Base-by-base conservation (phyloP, 176 grass and related monocot genomes). In the Pharus latifolius region DNA sequence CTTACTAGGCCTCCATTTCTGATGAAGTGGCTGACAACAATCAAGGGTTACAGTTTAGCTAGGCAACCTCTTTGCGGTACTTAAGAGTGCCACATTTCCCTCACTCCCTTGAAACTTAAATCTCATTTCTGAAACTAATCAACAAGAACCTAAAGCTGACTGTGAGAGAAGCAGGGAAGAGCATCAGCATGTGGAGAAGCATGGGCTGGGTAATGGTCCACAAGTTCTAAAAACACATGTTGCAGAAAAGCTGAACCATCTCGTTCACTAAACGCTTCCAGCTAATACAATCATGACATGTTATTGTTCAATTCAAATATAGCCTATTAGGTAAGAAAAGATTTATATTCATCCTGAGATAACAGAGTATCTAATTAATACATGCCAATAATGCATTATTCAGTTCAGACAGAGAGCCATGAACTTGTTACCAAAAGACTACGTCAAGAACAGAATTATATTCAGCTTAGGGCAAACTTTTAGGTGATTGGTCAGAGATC, bases 401-500 rank as follows among this genome's bases (percentile, higher is more conserved):
- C 25, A 73, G 44, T 84, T 78, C 19, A 60, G 51, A 75, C 40
- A 71, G 32, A 51, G 4, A 32, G 17, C 37, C 54, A 52, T 69
- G 27, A 83, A 28, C 17, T 49, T 65, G 19, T 41, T 38, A 22
- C 51, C 18, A 61, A 73, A 68, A 20, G 29, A 25, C 6, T 56
- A 60, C 60, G 9, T 30, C 37, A 52, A 60, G 61, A 51, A 26
- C 45, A 38, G 62, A 35, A 16, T 47, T 51, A 44, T 19, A n/a
- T 46, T 85, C 69, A 63, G 52, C 60, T 74, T 46, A 27, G 45
- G 48, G 22, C 10, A 55, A 38, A 74, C 55, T 75, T 63, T 75
- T 63, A 63, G 17, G 60, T 74, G 56, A 70, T 31, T 63, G 30
- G 38, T 19, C 72, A 43, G 45, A 60, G 15, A 9, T 72, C 75